Evolutionary conservation across 108 stramenopile genomes (phyloP).

Genomic region (Craspedostauros australis): DNA sequence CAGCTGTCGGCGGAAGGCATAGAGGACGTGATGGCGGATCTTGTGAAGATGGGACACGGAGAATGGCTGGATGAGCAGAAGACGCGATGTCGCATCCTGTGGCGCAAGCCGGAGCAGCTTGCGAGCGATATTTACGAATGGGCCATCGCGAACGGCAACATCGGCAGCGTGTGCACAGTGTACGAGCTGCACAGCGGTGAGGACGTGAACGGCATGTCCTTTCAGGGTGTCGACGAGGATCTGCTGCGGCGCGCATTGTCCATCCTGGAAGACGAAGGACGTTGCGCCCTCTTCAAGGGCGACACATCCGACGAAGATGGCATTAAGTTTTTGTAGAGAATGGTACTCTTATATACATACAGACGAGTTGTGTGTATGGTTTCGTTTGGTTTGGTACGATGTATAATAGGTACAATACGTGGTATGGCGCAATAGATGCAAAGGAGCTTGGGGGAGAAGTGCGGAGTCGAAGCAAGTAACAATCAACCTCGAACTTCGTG

Average conservation of each 20-base stretch:
- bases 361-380: too few relatives aligned
- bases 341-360: too few relatives aligned
- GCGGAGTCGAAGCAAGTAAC: too few relatives aligned
- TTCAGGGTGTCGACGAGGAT: constrained; percentile 83
- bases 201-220: constrained; percentile 83
- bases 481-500: too few relatives aligned
- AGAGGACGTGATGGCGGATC: constrained; percentile 50
- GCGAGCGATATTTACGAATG: constrained; percentile 83
- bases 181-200: constrained; percentile 88
- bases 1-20: constrained; percentile 47
- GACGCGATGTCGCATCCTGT: constrained; percentile 72
- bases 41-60: constrained; percentile 63
- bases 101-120: constrained; percentile 83
- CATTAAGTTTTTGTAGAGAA: constrained; percentile 80
- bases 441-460: too few relatives aligned
- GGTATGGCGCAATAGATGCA: too few relatives aligned
- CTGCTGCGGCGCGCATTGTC: constrained; percentile 65
- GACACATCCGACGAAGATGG: constrained; percentile 83
- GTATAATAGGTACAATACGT: too few relatives aligned
- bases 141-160: constrained; percentile 66
- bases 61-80: constrained; percentile 77
- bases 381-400: too few relatives aligned
- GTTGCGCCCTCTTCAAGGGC: constrained; percentile 76
- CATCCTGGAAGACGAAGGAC: constrained; percentile 74
- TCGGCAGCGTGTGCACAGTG: constrained; percentile 72